Conservation (phyloP, 164 flowering plant species). For the Sextonia rubra region DNA sequence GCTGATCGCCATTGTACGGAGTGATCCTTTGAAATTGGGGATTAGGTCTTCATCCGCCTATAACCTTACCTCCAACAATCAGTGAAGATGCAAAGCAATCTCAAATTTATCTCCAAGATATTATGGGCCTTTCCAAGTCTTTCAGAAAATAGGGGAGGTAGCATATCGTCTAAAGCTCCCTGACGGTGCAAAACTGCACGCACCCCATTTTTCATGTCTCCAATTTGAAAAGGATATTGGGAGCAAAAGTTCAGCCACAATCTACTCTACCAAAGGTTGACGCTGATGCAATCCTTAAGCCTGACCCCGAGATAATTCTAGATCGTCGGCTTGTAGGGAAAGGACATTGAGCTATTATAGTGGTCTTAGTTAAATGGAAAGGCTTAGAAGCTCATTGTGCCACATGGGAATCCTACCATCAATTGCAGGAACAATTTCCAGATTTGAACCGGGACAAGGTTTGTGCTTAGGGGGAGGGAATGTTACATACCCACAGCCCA, state of each 20-base stretch:
- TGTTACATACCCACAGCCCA: neutral
- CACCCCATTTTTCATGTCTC: neutral
- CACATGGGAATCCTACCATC: neutral
- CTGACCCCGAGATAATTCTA: neutral
- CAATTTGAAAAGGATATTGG: neutral
- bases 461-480: neutral
- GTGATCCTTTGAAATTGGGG: neutral
- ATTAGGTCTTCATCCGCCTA: neutral
- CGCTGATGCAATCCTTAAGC: neutral
- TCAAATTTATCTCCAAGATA: neutral
- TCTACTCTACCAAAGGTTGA: neutral
- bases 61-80: neutral
- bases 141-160: neutral
- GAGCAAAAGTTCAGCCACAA: neutral
- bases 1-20: neutral
- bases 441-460: neutral
- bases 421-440: neutral
- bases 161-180: neutral
- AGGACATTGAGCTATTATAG: neutral
- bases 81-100: neutral
- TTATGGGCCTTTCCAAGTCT: neutral
- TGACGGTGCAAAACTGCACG: neutral
- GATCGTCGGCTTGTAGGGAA: neutral
- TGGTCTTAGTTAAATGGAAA: neutral
- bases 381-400: neutral